Conservation (phyloP, 371 early-diverging fungal species). For the Zopfochytrium polystomum region DNA sequence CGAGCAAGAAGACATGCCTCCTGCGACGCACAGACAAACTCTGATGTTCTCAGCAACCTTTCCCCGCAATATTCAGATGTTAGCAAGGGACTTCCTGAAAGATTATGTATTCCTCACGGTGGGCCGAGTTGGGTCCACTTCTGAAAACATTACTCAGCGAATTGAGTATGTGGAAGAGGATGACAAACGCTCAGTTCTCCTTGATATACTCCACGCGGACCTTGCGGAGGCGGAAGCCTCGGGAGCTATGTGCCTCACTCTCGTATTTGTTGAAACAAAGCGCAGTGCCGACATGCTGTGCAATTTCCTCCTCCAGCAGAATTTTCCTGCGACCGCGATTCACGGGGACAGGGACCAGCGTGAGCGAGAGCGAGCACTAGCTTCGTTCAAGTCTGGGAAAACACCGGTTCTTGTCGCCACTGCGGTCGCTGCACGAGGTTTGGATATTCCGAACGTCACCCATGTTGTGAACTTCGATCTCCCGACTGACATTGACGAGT, state of each 20-base stretch:
- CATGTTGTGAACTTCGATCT: conserved; percentile 98
- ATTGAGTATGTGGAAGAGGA: conserved; percentile 84
- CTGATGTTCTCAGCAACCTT: conserved; percentile 98
- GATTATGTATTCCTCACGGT: conserved; percentile 92
- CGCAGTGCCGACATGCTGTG: conserved; percentile 75
- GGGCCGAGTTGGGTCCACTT: conserved; percentile 93
- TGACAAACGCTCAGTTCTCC: conserved; percentile 81
- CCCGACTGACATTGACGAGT: conserved; percentile 80
- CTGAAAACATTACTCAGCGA: conserved; percentile 94
- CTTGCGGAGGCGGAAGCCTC: conserved; percentile 33
- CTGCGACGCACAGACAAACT: conserved; percentile 80
- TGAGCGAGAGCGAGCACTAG: conserved; percentile 84
- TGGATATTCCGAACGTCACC: conserved; percentile 94
- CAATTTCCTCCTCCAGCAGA: conserved; percentile 58
- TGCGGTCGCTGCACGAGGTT: conserved; percentile 87
- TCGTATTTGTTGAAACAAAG: conserved; percentile 72
- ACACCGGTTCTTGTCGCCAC: conserved; percentile 71
- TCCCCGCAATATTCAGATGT: conserved; percentile 89
- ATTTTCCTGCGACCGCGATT: conserved; percentile 92
- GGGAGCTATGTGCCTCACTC: conserved; percentile 41
- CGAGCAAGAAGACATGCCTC: conserved; percentile 90
- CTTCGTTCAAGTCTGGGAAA: conserved; percentile 85
- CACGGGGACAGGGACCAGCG: conserved; percentile 92
- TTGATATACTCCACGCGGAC: conserved; percentile 77
- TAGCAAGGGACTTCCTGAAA: conserved; percentile 92